Conservation (phyloP, 371 early-diverging fungal species). For the Mortierella sp. region DNA sequence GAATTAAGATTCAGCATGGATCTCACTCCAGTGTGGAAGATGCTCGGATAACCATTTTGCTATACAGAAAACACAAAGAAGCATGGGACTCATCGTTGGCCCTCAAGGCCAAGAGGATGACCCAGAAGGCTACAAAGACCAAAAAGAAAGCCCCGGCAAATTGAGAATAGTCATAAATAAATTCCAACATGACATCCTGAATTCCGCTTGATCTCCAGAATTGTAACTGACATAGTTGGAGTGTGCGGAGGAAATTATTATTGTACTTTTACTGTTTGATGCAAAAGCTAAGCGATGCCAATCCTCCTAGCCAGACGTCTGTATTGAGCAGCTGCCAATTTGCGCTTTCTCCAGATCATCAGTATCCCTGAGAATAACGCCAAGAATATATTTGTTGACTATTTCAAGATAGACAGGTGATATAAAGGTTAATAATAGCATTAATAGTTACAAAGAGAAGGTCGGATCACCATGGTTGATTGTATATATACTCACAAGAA, state of each 20-base stretch:
- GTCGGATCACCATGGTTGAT: too few species aligned
- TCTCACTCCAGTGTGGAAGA: slow-evolving; percentile 94
- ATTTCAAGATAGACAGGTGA: background rate
- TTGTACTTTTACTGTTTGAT: background rate
- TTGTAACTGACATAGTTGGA: background rate
- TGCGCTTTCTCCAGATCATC: slow-evolving; percentile 49
- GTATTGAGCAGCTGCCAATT: slow-evolving; percentile 55
- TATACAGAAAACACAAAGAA: slow-evolving; percentile 84
- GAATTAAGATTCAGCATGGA: slow-evolving; percentile 88
- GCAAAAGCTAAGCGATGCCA: slow-evolving; percentile 38
- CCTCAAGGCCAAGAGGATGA: slow-evolving; percentile 34
- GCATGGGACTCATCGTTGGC: slow-evolving; percentile 83
- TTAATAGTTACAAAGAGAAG: background rate
- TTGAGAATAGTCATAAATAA: background rate
- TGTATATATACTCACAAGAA: slow-evolving; percentile 30
- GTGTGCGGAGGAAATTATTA: background rate
- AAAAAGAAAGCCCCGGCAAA: slow-evolving; percentile 23
- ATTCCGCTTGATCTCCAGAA: background rate
- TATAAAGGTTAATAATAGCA: background rate
- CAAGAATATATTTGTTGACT: slow-evolving; percentile 47
- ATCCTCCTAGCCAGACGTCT: slow-evolving; percentile 53
- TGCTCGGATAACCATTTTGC: slow-evolving; percentile 89
- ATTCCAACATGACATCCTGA: background rate
- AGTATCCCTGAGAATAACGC: slow-evolving; percentile 44
- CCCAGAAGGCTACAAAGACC: slow-evolving; percentile 39